Evolutionary conservation across 2,329 filamentous ascomycete species (phyloP).

Genomic region (Alternaria infectoria): DNA sequence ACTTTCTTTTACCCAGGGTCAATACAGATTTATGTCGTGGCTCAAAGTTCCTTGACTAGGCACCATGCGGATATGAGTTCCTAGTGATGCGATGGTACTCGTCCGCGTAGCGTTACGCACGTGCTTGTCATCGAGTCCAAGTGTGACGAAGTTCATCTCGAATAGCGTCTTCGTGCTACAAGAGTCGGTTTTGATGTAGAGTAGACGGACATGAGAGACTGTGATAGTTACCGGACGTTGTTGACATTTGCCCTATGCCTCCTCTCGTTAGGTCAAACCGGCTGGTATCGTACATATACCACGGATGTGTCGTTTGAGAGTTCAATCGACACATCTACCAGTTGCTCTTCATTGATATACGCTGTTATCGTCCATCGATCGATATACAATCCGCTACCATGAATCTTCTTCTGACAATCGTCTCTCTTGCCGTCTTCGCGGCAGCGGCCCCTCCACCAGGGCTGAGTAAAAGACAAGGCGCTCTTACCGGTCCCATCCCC

Average conservation of each 20-base stretch:
- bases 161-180: neutral
- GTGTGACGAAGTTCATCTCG: neutral
- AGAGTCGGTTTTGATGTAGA: neutral
- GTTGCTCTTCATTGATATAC: neutral
- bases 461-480: neutral
- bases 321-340: neutral
- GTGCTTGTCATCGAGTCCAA: neutral
- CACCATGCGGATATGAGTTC: neutral
- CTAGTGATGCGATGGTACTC: neutral
- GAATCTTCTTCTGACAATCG: slow-evolving; percentile 3
- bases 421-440: neutral
- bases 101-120: neutral
- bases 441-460: slow-evolving; percentile 11
- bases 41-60: neutral
- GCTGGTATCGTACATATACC: too few relatives aligned
- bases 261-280: too few relatives aligned
- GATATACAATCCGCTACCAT: neutral
- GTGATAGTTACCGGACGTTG: neutral
- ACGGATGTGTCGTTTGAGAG: too few relatives aligned
- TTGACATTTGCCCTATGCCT: too few relatives aligned
- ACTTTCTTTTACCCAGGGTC: neutral
- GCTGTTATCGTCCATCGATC: neutral
- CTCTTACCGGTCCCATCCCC: neutral
- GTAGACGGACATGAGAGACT: too few relatives aligned
- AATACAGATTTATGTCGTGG: neutral